A percentile compares a stretch with the other conserved stretches of the same genome.
Evolutionary conservation across 768 basidiomycete species (phyloP).

Genomic region (Dictyophora rubrovolvata): DNA sequence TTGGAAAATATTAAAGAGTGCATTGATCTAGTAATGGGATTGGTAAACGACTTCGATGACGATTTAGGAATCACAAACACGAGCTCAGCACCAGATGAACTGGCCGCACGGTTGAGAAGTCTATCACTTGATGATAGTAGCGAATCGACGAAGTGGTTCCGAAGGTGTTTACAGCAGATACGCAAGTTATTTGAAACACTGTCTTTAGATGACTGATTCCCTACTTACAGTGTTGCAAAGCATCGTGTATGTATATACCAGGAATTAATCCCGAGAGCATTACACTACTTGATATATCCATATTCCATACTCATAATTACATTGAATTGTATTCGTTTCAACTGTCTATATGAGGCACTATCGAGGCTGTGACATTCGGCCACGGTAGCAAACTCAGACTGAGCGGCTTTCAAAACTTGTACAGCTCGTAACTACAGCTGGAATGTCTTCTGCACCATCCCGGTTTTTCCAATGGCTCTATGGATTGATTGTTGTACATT

Average conservation of each 20-base stretch:
- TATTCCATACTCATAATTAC: too few relatives aligned
- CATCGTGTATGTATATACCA: too few relatives aligned
- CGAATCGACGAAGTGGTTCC: constrained; percentile 49
- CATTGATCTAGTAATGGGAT: constrained; percentile 26
- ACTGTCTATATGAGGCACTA: too few relatives aligned
- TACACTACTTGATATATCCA: too few relatives aligned
- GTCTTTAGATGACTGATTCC: background rate
- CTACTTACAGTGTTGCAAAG: background rate
- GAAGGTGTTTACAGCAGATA: constrained; percentile 55
- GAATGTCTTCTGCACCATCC: background rate
- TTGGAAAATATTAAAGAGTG: constrained; percentile 29
- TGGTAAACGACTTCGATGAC: constrained; percentile 28
- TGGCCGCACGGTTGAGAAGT: constrained; percentile 18
- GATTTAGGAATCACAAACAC: constrained; percentile 20
- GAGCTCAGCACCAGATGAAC: constrained; percentile 10
- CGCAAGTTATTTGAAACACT: constrained; percentile 23
- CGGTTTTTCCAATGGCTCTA: background rate
- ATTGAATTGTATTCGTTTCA: too few relatives aligned
- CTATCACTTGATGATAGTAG: constrained; percentile 17
- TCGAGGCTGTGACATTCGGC: too few relatives aligned
- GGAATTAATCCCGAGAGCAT: too few relatives aligned
- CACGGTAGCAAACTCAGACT: background rate
- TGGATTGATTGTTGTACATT: background rate
- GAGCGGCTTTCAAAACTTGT: background rate
- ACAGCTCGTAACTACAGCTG: background rate